Base-by-base conservation (phyloP, 2,329 filamentous ascomycete genomes). In the Talaromyces albobiverticillius region DNA sequence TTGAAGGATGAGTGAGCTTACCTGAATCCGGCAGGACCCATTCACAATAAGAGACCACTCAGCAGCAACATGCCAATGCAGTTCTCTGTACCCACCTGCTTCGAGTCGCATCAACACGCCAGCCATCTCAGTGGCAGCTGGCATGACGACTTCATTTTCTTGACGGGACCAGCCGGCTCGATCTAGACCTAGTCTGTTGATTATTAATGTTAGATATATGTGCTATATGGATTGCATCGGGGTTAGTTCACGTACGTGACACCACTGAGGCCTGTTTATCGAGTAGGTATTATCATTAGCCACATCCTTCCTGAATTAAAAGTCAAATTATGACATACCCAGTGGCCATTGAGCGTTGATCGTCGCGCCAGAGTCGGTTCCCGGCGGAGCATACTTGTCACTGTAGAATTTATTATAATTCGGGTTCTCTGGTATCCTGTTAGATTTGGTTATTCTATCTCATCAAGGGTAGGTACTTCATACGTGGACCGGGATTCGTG, bases 41-140 rank as follows among this genome's bases (percentile, higher is more conserved):
- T 74, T 73, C 22, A 74, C 48, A 4, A 74, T 65, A 9, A 73
- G 47, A 13, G 69, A 67, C 71, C 71, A 74, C 54, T 74, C 71
- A 5, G 57, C 54, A 1, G 71, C 71, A 3, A 71, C 63, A 51
- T 74, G 71, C 71, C 72, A 87, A 59, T 87, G 84, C 20, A 87
- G 69, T 64, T 87, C 83, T 18, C 84, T 78, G 57, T 85, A 85
- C 0, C 79, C 82, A 23, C 80, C 69, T 0, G 80, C 75, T n/a
- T 74, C 76, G 1, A 84, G 72, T 38, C 80, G 75, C 82, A 84
- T 84, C 58, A 84, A 77, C 0, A 84, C 82, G 41, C 80, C 81
- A 0, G 82, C 81, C 78, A 84, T 82, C 13, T 66, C 69, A 3
- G 67, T 78, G 6, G 79, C 67, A 56, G 53, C 63, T 1, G 82